phyloP scores from a whole-genome alignment of 768 basidiomycete genomes.

The Russula olivacea region DNA sequence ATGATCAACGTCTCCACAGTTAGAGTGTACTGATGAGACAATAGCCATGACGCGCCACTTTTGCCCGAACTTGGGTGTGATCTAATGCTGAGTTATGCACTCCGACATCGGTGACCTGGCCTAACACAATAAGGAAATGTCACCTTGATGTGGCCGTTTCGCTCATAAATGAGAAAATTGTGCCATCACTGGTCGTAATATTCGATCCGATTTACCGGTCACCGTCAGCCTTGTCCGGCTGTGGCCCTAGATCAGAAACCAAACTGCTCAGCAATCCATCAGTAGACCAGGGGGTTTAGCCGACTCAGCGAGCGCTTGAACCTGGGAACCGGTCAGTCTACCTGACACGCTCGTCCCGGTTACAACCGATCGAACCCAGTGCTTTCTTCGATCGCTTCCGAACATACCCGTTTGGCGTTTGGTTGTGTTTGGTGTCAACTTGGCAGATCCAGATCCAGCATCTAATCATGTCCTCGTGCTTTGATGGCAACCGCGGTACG shows the following conservation, averaged over 20 bases:
- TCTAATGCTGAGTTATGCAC: slow-evolving; percentile 15
- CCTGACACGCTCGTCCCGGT: neutral
- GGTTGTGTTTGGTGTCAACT: too few species aligned
- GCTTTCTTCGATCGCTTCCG: slow-evolving; percentile 19
- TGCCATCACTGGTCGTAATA: slow-evolving; percentile 12
- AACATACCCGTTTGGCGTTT: slow-evolving; percentile 12
- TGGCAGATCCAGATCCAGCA: too few species aligned
- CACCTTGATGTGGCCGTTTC: slow-evolving; percentile 10
- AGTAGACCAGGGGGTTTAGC: neutral
- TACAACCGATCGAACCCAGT: slow-evolving; percentile 14
- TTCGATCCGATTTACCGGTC: slow-evolving; percentile 3
- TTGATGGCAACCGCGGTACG: too few species aligned
- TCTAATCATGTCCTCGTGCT: neutral
- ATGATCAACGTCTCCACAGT: slow-evolving; percentile 23
- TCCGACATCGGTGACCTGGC: slow-evolving; percentile 13
- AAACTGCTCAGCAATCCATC: neutral
- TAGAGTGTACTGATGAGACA: slow-evolving; percentile 19
- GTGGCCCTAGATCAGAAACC: slow-evolving; percentile 4
- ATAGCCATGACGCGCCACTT: slow-evolving; percentile 11
- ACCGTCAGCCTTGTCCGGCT: neutral
- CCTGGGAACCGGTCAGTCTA: slow-evolving; percentile 3
- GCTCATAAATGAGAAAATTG: slow-evolving; percentile 17
- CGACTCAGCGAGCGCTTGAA: neutral
- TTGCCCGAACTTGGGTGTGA: slow-evolving; percentile 7
- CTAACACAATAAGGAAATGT: slow-evolving; percentile 23